Evolutionary conservation across 2,329 filamentous ascomycete species (phyloP).

Genomic region (Penicillium sp.): DNA sequence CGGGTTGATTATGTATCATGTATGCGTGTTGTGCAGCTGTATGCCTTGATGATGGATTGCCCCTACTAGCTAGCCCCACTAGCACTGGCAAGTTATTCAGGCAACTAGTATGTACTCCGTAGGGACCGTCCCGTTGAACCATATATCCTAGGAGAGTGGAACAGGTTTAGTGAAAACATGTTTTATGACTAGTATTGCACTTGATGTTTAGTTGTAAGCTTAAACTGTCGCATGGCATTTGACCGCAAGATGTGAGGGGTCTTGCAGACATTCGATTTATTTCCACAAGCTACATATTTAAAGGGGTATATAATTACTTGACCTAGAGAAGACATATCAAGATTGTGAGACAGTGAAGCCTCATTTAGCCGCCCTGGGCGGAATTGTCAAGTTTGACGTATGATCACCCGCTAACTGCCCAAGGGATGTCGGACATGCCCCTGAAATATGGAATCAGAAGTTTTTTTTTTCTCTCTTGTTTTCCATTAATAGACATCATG

Average conservation of each 20-base stretch:
- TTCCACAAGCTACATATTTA: not conserved
- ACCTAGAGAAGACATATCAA: not conserved
- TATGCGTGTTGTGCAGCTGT: not conserved
- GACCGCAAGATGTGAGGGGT: not conserved
- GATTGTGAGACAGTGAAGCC: not conserved
- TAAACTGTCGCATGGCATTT: not conserved
- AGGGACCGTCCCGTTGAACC: not conserved
- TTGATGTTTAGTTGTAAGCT: too few species aligned
- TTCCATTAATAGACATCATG: too few species aligned
- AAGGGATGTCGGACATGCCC: not conserved
- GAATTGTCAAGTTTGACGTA: not conserved
- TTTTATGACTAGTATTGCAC: not conserved
- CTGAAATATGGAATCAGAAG: too few species aligned
- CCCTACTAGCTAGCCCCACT: not conserved
- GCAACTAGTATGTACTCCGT: too few species aligned
- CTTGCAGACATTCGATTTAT: not conserved
- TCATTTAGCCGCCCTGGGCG: not conserved
- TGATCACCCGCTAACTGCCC: not conserved
- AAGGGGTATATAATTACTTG: not conserved
- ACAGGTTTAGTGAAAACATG: not conserved
- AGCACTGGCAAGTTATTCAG: not conserved
- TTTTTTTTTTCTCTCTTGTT: too few species aligned
- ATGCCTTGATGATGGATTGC: not conserved
- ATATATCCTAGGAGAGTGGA: not conserved
- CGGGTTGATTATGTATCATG: not conserved